Conservation (phyloP, 768 basidiomycete genomes). For the Podaxis carcinomalis region DNA sequence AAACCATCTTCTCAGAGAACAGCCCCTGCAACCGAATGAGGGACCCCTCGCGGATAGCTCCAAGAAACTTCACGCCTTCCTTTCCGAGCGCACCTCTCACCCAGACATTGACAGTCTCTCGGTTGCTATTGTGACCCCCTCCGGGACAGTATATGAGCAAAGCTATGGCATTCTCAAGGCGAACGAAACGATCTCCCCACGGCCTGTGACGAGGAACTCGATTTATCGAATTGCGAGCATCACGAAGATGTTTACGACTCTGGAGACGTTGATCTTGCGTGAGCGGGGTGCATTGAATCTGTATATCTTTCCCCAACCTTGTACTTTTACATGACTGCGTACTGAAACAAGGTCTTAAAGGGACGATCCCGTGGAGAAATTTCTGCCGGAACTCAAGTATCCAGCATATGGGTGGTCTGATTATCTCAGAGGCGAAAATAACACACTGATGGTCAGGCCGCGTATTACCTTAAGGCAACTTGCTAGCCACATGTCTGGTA, state of each 20-base stretch:
- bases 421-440: constrained; percentile 18
- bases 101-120: constrained; percentile 45
- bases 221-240: constrained; percentile 51
- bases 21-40: constrained; percentile 21
- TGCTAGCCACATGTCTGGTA: constrained; percentile 36
- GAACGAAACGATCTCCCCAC: constrained; percentile 32
- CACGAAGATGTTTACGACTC: constrained; percentile 45
- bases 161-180: constrained; percentile 40
- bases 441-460: constrained; percentile 1
- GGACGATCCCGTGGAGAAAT: constrained; percentile 48
- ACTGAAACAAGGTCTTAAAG: constrained; percentile 19
- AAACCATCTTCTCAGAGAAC: constrained; percentile 22
- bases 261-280: constrained; percentile 45
- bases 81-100: constrained; percentile 23
- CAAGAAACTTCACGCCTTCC: constrained; percentile 22
- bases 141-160: constrained; percentile 39
- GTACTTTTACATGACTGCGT: not conserved
- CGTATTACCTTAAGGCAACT: constrained; percentile 37
- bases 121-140: constrained; percentile 44
- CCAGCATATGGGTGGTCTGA: constrained; percentile 31
- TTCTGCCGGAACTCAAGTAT: constrained; percentile 34
- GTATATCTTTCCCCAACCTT: constrained; percentile 5
- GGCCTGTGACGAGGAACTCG: constrained; percentile 34
- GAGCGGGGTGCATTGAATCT: constrained; percentile 37
- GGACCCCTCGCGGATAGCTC: constrained; percentile 19